Conservation (phyloP, 2,329 filamentous ascomycete genomes). For the Neonectria sp. region DNA sequence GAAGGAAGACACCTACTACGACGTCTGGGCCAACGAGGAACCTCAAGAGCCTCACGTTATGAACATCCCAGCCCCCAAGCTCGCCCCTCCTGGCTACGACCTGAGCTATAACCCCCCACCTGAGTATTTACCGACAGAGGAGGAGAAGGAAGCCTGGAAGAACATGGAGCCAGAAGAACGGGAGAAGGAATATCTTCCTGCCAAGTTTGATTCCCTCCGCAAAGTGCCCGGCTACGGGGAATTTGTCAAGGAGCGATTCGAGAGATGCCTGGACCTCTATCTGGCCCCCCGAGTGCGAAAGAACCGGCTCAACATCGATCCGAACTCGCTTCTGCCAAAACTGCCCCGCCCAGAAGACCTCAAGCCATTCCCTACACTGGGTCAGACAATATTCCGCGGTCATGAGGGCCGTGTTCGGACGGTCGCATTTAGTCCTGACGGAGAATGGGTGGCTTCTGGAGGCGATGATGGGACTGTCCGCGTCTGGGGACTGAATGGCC, state of each 20-base stretch:
- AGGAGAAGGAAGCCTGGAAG: conserved; percentile 90
- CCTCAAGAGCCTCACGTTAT: conserved; percentile 88
- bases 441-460: conserved; percentile 89
- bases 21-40: conserved; percentile 95
- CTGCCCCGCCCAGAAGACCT: conserved; percentile 93
- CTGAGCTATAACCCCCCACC: conserved; percentile 96
- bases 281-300: conserved; percentile 92
- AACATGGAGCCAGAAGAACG: conserved; percentile 90
- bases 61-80: conserved; percentile 95
- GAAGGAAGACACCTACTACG: conserved; percentile 81
- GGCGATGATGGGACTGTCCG: conserved; percentile 95
- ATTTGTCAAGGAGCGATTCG: conserved; percentile 96
- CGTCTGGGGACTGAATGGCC: conserved; percentile 92
- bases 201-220: conserved; percentile 85
- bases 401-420: conserved; percentile 91
- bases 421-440: conserved; percentile 87
- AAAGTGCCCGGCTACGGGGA: conserved; percentile 92
- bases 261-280: conserved; percentile 95
- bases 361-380: conserved; percentile 93
- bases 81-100: conserved; percentile 93
- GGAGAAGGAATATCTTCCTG: conserved; percentile 89
- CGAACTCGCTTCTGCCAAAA: conserved; percentile 91
- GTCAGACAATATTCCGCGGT: conserved; percentile 88
- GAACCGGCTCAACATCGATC: conserved; percentile 97
- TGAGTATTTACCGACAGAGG: conserved; percentile 90